Evolutionary conservation across 1,284 basidiomycete species (phyloP).

Genomic region (Exsudoporus floridanus): DNA sequence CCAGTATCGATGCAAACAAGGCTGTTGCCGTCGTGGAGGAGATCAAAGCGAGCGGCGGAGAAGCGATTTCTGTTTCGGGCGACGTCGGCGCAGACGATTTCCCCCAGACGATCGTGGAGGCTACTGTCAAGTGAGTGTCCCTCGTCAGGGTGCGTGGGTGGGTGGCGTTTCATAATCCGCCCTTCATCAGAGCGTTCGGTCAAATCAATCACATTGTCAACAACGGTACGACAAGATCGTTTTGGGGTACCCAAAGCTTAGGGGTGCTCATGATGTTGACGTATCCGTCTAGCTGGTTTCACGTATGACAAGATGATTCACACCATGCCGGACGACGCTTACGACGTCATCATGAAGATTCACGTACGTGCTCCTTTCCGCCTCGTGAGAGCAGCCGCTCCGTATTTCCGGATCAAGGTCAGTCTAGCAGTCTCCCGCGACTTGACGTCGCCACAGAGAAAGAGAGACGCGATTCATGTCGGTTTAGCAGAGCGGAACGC

Average conservation of each 20-base stretch:
- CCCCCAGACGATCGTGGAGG: conserved; percentile 75
- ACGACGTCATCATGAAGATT: conserved; percentile 79
- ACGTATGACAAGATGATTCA: conserved; percentile 89
- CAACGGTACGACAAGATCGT: conserved; percentile 53
- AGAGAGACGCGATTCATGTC: background rate
- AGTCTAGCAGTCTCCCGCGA: background rate
- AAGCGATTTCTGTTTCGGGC: conserved; percentile 68
- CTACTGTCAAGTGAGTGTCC: conserved; percentile 65
- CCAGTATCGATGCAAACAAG: conserved; percentile 66
- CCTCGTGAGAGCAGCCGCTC: conserved; percentile 80
- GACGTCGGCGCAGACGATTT: conserved; percentile 83
- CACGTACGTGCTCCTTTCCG: conserved; percentile 72
- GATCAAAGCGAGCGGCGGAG: conserved; percentile 72
- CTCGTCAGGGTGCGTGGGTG: background rate
- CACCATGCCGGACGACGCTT: conserved; percentile 81
- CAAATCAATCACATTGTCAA: conserved; percentile 87
- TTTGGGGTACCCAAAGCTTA: background rate
- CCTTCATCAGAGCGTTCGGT: conserved; percentile 60
- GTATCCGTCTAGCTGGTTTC: conserved; percentile 61
- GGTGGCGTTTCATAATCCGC: background rate
- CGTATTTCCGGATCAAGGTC: conserved; percentile 82
- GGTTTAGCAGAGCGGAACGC: conserved; percentile 38
- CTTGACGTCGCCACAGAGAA: background rate
- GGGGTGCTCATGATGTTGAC: conserved; percentile 1
- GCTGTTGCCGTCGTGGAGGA: conserved; percentile 68